A percentile compares a stretch with the other conserved stretches of the same genome.
Conservation (phyloP, 805 yeast genomes). For the Myxozyma mucilagina region DNA sequence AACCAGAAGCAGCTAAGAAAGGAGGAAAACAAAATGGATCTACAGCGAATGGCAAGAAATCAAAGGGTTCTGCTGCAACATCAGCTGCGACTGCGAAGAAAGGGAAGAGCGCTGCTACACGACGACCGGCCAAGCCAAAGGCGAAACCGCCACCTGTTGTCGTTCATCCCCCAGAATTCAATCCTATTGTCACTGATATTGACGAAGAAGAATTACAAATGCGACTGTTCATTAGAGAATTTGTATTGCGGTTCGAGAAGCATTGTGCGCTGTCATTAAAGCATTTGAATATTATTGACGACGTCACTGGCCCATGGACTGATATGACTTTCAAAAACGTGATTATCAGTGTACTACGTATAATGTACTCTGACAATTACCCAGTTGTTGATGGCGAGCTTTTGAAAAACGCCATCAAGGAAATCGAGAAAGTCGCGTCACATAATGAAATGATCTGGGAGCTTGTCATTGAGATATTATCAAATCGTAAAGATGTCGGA, state of each 20-base stretch:
- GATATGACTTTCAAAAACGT: conserved; percentile 42
- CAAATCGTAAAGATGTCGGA: neutral
- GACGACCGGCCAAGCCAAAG: conserved; percentile 19
- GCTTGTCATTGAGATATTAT: conserved; percentile 32
- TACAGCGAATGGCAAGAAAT: neutral
- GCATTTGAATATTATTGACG: conserved; percentile 40
- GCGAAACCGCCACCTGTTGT: conserved; percentile 8
- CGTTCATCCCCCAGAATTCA: conserved; percentile 37
- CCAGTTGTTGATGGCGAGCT: conserved; percentile 34
- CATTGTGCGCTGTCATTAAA: conserved; percentile 41
- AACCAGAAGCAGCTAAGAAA: conserved; percentile 8
- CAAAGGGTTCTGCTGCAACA: neutral
- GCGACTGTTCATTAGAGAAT: conserved; percentile 42
- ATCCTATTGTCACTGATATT: conserved; percentile 32
- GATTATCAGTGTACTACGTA: conserved; percentile 37
- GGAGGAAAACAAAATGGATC: neutral
- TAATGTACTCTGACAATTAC: conserved; percentile 39
- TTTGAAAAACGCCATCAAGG: conserved; percentile 35
- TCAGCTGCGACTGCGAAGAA: neutral
- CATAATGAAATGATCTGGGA: conserved; percentile 40
- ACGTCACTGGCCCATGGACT: conserved; percentile 42
- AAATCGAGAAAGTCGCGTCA: conserved; percentile 41
- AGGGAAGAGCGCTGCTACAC: conserved; percentile 3
- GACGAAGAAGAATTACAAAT: conserved; percentile 39
- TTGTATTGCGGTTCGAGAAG: conserved; percentile 43